A percentile compares a stretch with the other conserved stretches of the same genome.
Evolutionary conservation across 108 stramenopile genomes (phyloP).

Genomic region (Aureococcus anophagefferens): DNA sequence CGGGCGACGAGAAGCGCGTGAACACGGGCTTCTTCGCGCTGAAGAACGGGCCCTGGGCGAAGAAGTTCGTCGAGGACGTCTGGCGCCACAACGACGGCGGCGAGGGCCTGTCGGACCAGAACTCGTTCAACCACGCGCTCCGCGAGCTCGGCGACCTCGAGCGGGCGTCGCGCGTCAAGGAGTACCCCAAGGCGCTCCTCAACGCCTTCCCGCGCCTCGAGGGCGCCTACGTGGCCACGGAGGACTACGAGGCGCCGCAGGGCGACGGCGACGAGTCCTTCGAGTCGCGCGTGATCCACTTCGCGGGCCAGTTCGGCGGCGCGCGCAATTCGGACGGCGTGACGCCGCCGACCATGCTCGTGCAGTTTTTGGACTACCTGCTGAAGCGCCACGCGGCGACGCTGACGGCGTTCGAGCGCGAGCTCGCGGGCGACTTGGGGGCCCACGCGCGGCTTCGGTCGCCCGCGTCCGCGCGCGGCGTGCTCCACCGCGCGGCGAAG

Average conservation of each 20-base stretch:
- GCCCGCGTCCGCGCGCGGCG: no score
- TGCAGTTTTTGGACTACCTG: background rate
- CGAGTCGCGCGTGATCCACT: background rate
- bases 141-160: background rate
- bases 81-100: background rate
- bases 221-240: background rate
- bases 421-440: no score
- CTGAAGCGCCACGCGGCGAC: background rate
- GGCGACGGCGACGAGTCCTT: background rate
- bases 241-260: background rate
- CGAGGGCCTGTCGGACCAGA: background rate
- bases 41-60: background rate
- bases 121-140: background rate
- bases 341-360: background rate
- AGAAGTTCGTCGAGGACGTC: background rate
- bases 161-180: background rate
- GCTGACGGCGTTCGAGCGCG: no score
- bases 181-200: background rate
- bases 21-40: constrained; percentile 1
- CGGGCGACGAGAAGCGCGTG: background rate
- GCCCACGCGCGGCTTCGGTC: no score
- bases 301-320: background rate
- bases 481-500: no score
- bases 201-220: background rate
- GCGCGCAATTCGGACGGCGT: background rate